These are phyloP conservation scores for Jamesozyma lodderae DNA, from an alignment of 805 yeast genomes.

Conservation along the genomic window DNA sequence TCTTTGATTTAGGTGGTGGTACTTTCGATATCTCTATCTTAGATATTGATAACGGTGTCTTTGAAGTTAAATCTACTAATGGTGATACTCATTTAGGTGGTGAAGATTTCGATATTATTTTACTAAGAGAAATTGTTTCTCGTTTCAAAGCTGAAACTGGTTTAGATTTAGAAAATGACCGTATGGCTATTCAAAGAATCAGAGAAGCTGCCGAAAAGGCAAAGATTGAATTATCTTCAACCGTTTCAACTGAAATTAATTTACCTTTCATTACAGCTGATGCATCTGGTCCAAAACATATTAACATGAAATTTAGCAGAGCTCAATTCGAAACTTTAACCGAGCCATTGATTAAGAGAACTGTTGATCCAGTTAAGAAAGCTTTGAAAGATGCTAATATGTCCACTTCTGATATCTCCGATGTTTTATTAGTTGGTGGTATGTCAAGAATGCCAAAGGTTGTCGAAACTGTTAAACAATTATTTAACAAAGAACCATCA, in stretches of 20 bases:
- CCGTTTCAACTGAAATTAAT: slow-evolving; percentile 56
- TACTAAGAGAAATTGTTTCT: slow-evolving; percentile 76
- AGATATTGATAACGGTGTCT: slow-evolving; percentile 96
- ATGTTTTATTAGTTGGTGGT: slow-evolving; percentile 75
- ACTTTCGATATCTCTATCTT: slow-evolving; percentile 94
- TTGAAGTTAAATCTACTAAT: slow-evolving; percentile 94
- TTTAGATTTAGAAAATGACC: slow-evolving; percentile 48
- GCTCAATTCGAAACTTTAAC: slow-evolving; percentile 65
- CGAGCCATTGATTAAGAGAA: slow-evolving; percentile 57
- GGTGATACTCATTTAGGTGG: slow-evolving; percentile 88
- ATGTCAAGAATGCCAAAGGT: slow-evolving; percentile 88
- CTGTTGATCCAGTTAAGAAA: slow-evolving; percentile 68
- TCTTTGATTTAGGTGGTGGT: slow-evolving; percentile 98
- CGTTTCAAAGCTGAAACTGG: slow-evolving; percentile 68
- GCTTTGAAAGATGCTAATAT: slow-evolving; percentile 71
- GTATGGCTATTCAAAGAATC: slow-evolving; percentile 67
- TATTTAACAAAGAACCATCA: slow-evolving; percentile 78
- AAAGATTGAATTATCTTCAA: slow-evolving; percentile 70
- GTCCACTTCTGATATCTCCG: slow-evolving; percentile 59
- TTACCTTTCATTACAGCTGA: slow-evolving; percentile 79
- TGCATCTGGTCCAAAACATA: slow-evolving; percentile 63
- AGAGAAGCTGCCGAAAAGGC: slow-evolving; percentile 80
- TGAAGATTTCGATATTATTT: slow-evolving; percentile 77
- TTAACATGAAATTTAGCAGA: slow-evolving; percentile 57
- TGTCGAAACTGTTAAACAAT: slow-evolving; percentile 54